A percentile compares a stretch with the other conserved stretches of the same genome.
phyloP scores from a whole-genome alignment of 225 moss, liverwort and hornwort genomes.

The Takakia lepidozioides region DNA sequence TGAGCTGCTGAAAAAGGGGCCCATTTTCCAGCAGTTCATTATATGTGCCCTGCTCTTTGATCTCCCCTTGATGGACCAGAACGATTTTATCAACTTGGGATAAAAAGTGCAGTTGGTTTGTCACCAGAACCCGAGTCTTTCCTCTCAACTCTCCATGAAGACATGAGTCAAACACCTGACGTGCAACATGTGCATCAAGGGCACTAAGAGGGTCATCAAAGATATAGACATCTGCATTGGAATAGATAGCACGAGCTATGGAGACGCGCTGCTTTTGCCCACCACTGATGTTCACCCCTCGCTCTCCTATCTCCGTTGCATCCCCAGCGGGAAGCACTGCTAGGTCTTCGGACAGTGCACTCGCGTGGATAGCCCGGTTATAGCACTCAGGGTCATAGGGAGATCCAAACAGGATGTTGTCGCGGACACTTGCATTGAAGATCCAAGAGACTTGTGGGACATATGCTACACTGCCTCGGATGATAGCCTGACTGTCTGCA shows the following conservation, averaged over 20 bases:
- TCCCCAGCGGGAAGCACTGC: slow-evolving; percentile 54
- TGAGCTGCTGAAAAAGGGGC: slow-evolving; percentile 49
- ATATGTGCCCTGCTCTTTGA: slow-evolving; percentile 65
- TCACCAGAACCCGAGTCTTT: slow-evolving; percentile 61
- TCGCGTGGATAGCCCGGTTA: slow-evolving; percentile 39
- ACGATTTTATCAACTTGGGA: slow-evolving; percentile 61
- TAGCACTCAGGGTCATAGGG: slow-evolving; percentile 45
- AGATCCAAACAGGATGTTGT: slow-evolving; percentile 64
- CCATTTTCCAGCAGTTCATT: slow-evolving; percentile 54
- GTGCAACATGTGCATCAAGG: slow-evolving; percentile 64
- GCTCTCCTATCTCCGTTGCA: slow-evolving; percentile 72
- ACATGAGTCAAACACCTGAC: slow-evolving; percentile 68
- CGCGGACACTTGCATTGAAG: slow-evolving; percentile 56
- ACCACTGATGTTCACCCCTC: slow-evolving; percentile 78
- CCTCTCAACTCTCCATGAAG: slow-evolving; percentile 39
- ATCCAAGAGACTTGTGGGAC: slow-evolving; percentile 80
- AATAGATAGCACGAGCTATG: slow-evolving; percentile 65
- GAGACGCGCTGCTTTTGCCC: slow-evolving; percentile 77
- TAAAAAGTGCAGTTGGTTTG: slow-evolving; percentile 70
- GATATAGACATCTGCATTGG: slow-evolving; percentile 63
- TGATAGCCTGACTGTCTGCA: slow-evolving; percentile 33
- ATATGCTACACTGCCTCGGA: slow-evolving; percentile 55
- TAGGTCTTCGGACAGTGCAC: slow-evolving; percentile 63
- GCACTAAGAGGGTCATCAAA: slow-evolving; percentile 80
- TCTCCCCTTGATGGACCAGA: slow-evolving; percentile 52